Evolutionary conservation across 306 rosid genomes (phyloP).

Genomic region (Fragaria iinumae): DNA sequence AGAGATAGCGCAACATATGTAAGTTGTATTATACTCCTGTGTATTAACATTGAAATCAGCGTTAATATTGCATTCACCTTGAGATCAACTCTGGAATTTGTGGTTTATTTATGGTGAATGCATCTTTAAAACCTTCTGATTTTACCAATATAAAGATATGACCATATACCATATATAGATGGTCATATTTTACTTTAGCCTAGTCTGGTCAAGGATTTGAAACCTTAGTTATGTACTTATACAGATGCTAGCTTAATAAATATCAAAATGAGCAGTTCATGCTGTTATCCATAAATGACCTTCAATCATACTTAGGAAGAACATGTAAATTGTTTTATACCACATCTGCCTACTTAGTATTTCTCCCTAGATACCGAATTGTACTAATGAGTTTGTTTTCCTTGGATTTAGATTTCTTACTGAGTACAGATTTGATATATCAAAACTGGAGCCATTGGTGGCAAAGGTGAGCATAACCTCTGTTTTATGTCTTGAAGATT

Average conservation of each 20-base stretch:
- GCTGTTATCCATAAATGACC: background rate
- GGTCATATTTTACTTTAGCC: too few species aligned
- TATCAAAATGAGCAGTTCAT: background rate
- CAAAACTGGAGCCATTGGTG: slow-evolving; percentile 85
- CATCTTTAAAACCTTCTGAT: background rate
- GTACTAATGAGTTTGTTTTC: slow-evolving; percentile 16
- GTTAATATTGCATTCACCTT: background rate
- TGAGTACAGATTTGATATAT: slow-evolving; percentile 76
- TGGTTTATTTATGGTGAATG: background rate
- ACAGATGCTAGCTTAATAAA: background rate
- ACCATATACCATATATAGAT: too few species aligned
- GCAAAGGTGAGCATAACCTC: slow-evolving; percentile 58
- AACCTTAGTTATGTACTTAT: too few species aligned
- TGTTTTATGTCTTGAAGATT: background rate
- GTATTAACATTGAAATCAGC: background rate
- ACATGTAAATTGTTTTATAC: background rate
- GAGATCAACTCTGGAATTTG: background rate
- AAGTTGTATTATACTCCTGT: background rate
- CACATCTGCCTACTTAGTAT: background rate
- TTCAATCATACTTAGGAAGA: background rate
- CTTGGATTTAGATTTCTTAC: slow-evolving; percentile 61
- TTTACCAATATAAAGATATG: background rate
- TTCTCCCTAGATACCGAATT: background rate
- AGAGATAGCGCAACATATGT: too few species aligned
- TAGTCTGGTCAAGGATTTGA: too few species aligned